A percentile compares a stretch with the other conserved stretches of the same genome.
Conservation (phyloP, 2,329 filamentous ascomycete genomes). For the Pseudodiploospora longispora region DNA sequence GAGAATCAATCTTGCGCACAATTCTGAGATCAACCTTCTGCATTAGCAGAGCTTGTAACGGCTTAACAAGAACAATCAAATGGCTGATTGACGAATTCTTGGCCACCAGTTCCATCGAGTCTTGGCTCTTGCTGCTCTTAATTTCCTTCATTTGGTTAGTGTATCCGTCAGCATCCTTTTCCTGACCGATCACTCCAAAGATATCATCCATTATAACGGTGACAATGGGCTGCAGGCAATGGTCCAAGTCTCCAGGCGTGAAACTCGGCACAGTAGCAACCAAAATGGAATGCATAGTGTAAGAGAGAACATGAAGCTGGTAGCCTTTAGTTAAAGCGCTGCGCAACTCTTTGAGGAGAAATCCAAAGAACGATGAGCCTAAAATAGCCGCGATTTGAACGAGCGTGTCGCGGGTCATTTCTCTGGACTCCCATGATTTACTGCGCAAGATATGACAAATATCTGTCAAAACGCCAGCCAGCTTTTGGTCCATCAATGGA, state of each 20-base stretch:
- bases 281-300: conserved; percentile 86
- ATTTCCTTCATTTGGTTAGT: conserved; percentile 94
- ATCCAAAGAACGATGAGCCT: conserved; percentile 76
- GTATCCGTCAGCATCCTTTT: conserved; percentile 96
- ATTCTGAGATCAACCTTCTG: conserved; percentile 79
- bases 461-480: conserved; percentile 82
- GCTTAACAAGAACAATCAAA: conserved; percentile 67
- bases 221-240: conserved; percentile 72
- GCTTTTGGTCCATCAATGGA: conserved; percentile 60
- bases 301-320: conserved; percentile 90
- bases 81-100: conserved; percentile 69
- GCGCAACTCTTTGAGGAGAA: conserved; percentile 85
- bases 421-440: conserved; percentile 78
- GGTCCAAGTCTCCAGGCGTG: conserved; percentile 77
- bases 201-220: conserved; percentile 94
- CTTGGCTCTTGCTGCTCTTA: conserved; percentile 95
- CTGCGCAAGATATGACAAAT: conserved; percentile 89
- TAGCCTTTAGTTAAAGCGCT: conserved; percentile 78
- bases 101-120: conserved; percentile 90
- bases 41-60: conserved; percentile 68
- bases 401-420: conserved; percentile 83
- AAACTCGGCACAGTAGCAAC: conserved; percentile 66
- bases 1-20: conserved; percentile 82
- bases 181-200: conserved; percentile 84
- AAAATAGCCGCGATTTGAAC: conserved; percentile 74